Evolutionary conservation across 1,284 basidiomycete species (phyloP).

Genomic region (Pisolithus thermaeus): DNA sequence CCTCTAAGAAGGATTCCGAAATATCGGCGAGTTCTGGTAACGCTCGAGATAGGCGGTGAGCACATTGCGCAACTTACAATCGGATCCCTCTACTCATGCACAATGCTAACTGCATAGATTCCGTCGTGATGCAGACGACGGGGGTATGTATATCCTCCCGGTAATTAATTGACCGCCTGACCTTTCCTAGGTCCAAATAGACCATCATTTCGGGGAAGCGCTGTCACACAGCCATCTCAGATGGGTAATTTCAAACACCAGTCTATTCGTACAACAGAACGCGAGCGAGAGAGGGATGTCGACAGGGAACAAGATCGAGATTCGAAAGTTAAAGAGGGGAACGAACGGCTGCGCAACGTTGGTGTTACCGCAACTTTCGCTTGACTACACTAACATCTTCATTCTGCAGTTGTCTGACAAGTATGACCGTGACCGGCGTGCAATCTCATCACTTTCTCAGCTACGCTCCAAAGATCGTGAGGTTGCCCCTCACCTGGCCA

Average conservation of each 20-base stretch:
- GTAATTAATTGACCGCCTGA: constrained; percentile 12
- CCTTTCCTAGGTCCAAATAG: constrained; percentile 45
- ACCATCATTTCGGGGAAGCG: constrained; percentile 60
- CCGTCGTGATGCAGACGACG: constrained; percentile 69
- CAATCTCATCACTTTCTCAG: constrained; percentile 39
- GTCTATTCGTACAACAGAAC: constrained; percentile 63
- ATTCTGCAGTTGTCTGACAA: constrained; percentile 67
- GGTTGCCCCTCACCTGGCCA: constrained; percentile 53
- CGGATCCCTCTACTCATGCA: constrained; percentile 45
- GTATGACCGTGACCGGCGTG: constrained; percentile 75
- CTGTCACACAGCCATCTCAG: constrained; percentile 72
- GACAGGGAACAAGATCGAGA: constrained; percentile 67
- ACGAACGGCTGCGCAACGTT: constrained; percentile 69
- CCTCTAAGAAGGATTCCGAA: constrained; percentile 64
- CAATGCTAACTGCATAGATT: constrained; percentile 44
- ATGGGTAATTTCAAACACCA: constrained; percentile 89
- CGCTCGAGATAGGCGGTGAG: constrained; percentile 64
- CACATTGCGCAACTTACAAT: constrained; percentile 51
- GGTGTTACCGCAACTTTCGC: constrained; percentile 24
- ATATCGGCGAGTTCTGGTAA: constrained; percentile 39
- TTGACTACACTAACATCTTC: not conserved
- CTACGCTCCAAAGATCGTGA: constrained; percentile 66
- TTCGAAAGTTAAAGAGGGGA: constrained; percentile 64
- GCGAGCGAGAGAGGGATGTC: constrained; percentile 51
- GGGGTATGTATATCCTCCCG: constrained; percentile 38